Percentiles rank a stretch among this genome's conserved stretches.
Conservation (phyloP, 805 yeast species). For the Saccharomyces jurei region DNA sequence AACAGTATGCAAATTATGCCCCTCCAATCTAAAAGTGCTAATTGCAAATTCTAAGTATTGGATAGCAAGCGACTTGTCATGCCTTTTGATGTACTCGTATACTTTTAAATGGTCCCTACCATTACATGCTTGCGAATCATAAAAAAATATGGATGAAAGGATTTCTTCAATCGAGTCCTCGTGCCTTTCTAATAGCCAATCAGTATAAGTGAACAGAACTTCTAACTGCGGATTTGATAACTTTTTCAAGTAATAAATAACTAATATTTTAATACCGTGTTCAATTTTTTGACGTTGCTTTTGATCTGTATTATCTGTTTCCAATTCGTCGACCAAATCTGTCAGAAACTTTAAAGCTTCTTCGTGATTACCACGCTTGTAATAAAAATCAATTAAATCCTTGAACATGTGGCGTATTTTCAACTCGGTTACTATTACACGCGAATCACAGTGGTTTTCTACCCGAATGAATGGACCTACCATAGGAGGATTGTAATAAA, state of each 20-base stretch:
- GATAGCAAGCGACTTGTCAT: slow-evolving; percentile 27
- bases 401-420: slow-evolving; percentile 41
- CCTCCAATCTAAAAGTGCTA: slow-evolving; percentile 31
- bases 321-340: slow-evolving; percentile 21
- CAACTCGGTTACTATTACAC: slow-evolving; percentile 50
- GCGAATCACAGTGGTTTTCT: slow-evolving; percentile 63
- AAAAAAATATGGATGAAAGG: slow-evolving; percentile 52
- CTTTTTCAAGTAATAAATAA: slow-evolving; percentile 49
- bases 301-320: slow-evolving; percentile 3
- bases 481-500: slow-evolving; percentile 57
- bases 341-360: slow-evolving; percentile 59
- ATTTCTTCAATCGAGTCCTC: slow-evolving; percentile 20
- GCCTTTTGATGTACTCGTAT: slow-evolving; percentile 39
- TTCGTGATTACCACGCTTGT: slow-evolving; percentile 49
- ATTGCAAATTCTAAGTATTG: slow-evolving; percentile 49
- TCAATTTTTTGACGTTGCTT: slow-evolving; percentile 3
- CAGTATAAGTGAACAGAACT: slow-evolving; percentile 48
- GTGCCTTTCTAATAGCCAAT: slow-evolving; percentile 39
- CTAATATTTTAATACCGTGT: slow-evolving; percentile 11
- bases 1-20: slow-evolving; percentile 35
- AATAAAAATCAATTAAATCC: slow-evolving; percentile 74
- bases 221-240: slow-evolving; percentile 42
- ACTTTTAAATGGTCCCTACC: slow-evolving; percentile 48
- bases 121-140: slow-evolving; percentile 53
- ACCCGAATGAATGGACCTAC: slow-evolving; percentile 78